Base-by-base conservation (phyloP, 2,329 filamentous ascomycete species). In the Alternaria sp. region DNA sequence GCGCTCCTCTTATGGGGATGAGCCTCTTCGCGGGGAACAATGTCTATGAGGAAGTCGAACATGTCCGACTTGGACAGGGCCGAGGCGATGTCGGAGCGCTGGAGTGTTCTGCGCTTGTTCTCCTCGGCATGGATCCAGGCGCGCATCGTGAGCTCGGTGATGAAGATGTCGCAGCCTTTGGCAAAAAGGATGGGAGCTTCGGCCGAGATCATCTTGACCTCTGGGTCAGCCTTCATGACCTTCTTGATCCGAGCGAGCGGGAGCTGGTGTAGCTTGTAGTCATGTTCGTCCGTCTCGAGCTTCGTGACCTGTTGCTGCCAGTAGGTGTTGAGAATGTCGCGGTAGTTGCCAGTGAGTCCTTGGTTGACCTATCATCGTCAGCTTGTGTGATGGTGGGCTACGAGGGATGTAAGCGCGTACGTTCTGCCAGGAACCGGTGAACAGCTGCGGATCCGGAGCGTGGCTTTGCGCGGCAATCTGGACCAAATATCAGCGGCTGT, bases 31-130 rank as follows among this genome's bases (percentile, higher is more conserved):
- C 95, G 89, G 3, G 95, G 95, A 5, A 99, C 95, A 62, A 99
- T 99, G 75, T 99, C 95, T 76, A 99, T 99, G 59, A 99, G 84
- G 80, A 99, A 99, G 81, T 99, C 95, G 78, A 99, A 99, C 95
- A 99, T 99, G 81, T 99, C 95, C 23, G 93, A 97, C 80, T 99
- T 99, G 60, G 92, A 91, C 24, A 99, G 84, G 13, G 95, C 95
- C 10, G 93, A 96, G 23, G 95, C 95, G 76, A 99, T 99, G 74
- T 99, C 95, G 56, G 92, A 97, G 50, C 95, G 88, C 79, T 99
- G 95, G 39, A 99, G 83, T 1, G 95, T 99, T 41, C 95, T 89
- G 29, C 95, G 88, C 83, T 99, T 99, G 82, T 99, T 99, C 80
- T 99, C 95, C 76, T 99, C 95, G 14, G 95, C 95, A 72, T 99